A percentile compares a stretch with the other conserved stretches of the same genome.
Evolutionary conservation across 2,329 filamentous ascomycete genomes (phyloP).

Genomic region (Cladophialophora bantiana): DNA sequence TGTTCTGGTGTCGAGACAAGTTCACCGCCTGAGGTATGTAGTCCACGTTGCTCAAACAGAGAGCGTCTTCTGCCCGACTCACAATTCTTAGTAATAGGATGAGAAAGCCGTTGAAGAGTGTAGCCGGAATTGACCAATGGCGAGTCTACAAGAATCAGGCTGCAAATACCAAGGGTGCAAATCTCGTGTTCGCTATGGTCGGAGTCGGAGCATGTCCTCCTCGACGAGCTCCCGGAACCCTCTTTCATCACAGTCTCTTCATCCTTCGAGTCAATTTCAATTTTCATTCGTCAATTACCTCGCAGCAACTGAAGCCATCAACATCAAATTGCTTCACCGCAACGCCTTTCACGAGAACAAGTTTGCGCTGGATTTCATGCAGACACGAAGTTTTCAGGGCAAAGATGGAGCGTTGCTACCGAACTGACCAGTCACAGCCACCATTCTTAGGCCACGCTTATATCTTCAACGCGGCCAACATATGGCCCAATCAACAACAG

Average conservation of each 20-base stretch:
- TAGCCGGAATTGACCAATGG: background rate
- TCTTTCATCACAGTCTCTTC: too few relatives aligned
- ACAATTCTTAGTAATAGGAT: background rate
- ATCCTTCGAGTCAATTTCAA: too few relatives aligned
- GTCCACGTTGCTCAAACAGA: background rate
- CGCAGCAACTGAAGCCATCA: background rate
- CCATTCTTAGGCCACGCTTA: too few relatives aligned
- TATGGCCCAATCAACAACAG: too few relatives aligned
- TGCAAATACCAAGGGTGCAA: background rate
- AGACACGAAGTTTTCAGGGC: too few relatives aligned
- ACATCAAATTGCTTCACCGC: too few relatives aligned
- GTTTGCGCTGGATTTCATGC: too few relatives aligned
- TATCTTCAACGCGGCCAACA: too few relatives aligned
- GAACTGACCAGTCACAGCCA: too few relatives aligned
- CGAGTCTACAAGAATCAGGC: background rate
- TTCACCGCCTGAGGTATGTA: background rate
- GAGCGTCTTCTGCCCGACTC: background rate
- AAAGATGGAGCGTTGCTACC: too few relatives aligned
- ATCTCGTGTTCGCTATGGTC: background rate
- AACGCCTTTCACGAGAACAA: too few relatives aligned
- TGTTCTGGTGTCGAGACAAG: background rate
- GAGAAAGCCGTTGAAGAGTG: background rate
- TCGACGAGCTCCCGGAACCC: background rate
- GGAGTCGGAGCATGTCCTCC: too few relatives aligned
- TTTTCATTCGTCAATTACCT: background rate